Conservation (phyloP, 2,329 filamentous ascomycete species). For the Ascocoryne sarcoides region DNA sequence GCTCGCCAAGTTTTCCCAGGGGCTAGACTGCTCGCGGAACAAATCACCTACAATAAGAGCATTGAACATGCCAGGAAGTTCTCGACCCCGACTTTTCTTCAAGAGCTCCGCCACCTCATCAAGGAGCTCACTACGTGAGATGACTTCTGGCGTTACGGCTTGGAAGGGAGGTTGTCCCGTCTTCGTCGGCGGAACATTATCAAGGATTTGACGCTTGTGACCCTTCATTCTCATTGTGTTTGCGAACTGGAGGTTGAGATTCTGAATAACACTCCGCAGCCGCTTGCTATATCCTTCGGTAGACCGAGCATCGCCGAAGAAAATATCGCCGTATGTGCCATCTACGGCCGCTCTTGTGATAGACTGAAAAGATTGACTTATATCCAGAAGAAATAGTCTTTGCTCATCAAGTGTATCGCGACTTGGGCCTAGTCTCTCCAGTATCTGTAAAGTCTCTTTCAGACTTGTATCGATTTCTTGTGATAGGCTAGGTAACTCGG, state of each 20-base stretch:
- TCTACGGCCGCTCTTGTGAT: conserved; percentile 12
- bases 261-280: no score
- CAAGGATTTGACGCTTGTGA: conserved; percentile 7
- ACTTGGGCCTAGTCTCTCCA: conserved; percentile 8
- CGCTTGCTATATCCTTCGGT: no score
- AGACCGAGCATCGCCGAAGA: conserved; percentile 9
- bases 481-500: conserved; percentile 11
- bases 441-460: neutral
- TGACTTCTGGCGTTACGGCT: conserved; percentile 1
- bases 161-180: no score
- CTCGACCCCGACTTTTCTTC: conserved; percentile 13
- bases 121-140: conserved; percentile 12
- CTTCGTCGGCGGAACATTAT: conserved; percentile 1
- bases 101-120: conserved; percentile 9
- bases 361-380: conserved; percentile 11
- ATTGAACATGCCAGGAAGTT: conserved; percentile 12
- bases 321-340: conserved; percentile 15
- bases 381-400: conserved; percentile 6
- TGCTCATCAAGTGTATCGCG: conserved; percentile 6
- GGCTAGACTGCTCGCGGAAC: conserved; percentile 8
- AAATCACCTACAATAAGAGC: conserved; percentile 14
- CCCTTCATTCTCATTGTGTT: no score
- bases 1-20: conserved; percentile 8
- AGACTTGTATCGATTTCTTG: conserved; percentile 19
- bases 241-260: no score